These are phyloP conservation scores for Glonium stellatum DNA, from an alignment of 495 filamentous ascomycete species.

Conservation along the genomic window DNA sequence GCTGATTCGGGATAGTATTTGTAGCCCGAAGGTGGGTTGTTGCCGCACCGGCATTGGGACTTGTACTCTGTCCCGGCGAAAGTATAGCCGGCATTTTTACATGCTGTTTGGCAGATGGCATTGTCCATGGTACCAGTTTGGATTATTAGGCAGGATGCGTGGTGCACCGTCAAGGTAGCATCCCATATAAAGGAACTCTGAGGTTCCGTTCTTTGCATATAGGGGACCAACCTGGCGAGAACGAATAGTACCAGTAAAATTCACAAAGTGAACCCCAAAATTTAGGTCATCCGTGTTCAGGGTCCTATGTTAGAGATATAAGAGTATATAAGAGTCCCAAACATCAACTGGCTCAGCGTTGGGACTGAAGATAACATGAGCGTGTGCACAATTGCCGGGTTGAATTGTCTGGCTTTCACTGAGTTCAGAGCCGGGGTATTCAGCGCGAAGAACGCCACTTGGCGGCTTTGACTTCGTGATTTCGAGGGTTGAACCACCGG, in stretches of 20 bases:
- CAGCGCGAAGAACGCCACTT: conserved; percentile 13
- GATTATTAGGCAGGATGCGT: neutral
- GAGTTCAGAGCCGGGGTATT: conserved; percentile 28
- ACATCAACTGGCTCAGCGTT: conserved; percentile 21
- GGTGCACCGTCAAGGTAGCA: conserved; percentile 22
- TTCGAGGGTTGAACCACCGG: conserved; percentile 29
- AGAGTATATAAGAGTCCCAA: no score
- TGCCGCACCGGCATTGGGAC: conserved; percentile 45
- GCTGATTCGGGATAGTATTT: conserved; percentile 29
- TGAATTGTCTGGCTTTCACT: conserved; percentile 33
- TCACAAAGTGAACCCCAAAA: conserved; percentile 39
- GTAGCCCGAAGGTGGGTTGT: conserved; percentile 21
- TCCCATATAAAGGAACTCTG: conserved; percentile 26
- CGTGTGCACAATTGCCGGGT: conserved; percentile 26
- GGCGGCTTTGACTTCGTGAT: conserved; percentile 35
- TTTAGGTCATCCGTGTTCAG: conserved; percentile 40
- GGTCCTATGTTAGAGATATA: no score
- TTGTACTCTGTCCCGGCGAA: conserved; percentile 47
- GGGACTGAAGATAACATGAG: conserved; percentile 32
- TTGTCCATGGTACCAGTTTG: conserved; percentile 3
- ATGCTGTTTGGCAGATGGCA: conserved; percentile 5
- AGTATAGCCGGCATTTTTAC: conserved; percentile 26
- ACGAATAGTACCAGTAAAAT: conserved; percentile 31
- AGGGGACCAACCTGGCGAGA: conserved; percentile 25
- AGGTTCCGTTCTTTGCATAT: conserved; percentile 20